Conservation (phyloP, 768 basidiomycete species). For the Phaeotremella skinneri region DNA sequence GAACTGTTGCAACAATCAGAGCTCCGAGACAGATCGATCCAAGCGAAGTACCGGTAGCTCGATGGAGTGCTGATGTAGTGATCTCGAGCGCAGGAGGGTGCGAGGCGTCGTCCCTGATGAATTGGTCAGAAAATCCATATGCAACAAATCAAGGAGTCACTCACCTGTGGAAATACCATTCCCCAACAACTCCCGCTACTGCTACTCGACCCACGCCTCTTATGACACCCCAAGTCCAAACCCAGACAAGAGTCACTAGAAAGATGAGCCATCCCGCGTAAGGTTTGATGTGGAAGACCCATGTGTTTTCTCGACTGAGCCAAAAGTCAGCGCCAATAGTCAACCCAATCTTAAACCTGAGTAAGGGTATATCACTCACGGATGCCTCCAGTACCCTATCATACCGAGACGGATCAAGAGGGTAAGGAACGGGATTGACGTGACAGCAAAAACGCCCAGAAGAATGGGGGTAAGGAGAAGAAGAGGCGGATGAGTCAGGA, state of each 20-base stretch:
- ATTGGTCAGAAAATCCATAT: conserved; percentile 6
- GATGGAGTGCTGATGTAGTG: conserved; percentile 72
- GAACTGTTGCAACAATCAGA: conserved; percentile 70
- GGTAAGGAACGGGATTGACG: conserved; percentile 48
- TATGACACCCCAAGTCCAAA: conserved; percentile 76
- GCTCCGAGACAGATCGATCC: conserved; percentile 76
- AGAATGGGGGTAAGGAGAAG: conserved; percentile 49
- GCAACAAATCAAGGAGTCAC: conserved; percentile 33
- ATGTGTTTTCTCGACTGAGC: conserved; percentile 48
- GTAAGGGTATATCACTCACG: conserved; percentile 25
- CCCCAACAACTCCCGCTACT: conserved; percentile 77
- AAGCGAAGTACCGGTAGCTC: conserved; percentile 75
- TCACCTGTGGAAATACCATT: conserved; percentile 81
- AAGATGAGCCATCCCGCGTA: conserved; percentile 76
- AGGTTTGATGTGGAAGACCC: conserved; percentile 59
- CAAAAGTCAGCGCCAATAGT: neutral
- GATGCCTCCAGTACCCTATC: conserved; percentile 52
- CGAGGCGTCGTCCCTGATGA: conserved; percentile 28
- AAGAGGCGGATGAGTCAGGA: conserved; percentile 49
- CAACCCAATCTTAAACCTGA: neutral
- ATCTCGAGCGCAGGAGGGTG: conserved; percentile 54
- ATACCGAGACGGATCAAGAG: conserved; percentile 47
- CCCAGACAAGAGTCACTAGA: conserved; percentile 59
- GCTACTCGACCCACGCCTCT: conserved; percentile 74
- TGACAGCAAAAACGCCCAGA: conserved; percentile 45